Evolutionary conservation across 2,329 filamentous ascomycete species (phyloP).

Genomic region (Metarhizium humberi): DNA sequence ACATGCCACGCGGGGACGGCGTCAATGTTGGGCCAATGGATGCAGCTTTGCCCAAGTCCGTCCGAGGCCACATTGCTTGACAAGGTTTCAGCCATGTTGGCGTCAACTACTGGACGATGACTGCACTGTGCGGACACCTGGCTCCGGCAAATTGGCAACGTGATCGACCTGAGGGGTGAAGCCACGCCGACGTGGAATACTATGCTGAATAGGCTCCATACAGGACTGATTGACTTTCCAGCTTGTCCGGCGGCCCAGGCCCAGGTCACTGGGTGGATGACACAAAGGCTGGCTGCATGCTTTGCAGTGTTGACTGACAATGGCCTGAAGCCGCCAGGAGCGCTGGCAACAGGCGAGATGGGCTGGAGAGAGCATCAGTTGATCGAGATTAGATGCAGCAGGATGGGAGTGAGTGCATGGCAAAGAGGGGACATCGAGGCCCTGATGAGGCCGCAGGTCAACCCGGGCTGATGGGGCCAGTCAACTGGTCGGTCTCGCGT

Average conservation of each 20-base stretch:
- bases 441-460: background rate
- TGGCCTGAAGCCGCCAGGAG: too few relatives aligned
- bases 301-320: background rate
- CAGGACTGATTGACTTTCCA: too few relatives aligned
- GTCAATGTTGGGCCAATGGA: background rate
- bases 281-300: background rate
- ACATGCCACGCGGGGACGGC: background rate
- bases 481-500: too few relatives aligned
- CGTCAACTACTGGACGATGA: background rate
- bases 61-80: background rate
- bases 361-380: too few relatives aligned
- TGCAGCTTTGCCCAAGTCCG: background rate
- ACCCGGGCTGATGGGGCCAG: too few relatives aligned
- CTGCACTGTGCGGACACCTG: conserved; percentile 1
- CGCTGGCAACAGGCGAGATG: too few relatives aligned
- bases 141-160: background rate
- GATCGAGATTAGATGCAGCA: background rate
- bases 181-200: too few relatives aligned
- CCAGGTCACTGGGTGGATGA: background rate
- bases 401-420: background rate
- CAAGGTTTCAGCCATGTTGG: conserved; percentile 1
- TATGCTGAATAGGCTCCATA: too few relatives aligned
- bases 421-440: background rate
- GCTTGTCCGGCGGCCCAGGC: too few relatives aligned
- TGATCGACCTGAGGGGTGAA: background rate